These are phyloP conservation scores for Pseudocercospora musae DNA, from an alignment of 2,329 filamentous ascomycete genomes.

Conservation along the genomic window DNA sequence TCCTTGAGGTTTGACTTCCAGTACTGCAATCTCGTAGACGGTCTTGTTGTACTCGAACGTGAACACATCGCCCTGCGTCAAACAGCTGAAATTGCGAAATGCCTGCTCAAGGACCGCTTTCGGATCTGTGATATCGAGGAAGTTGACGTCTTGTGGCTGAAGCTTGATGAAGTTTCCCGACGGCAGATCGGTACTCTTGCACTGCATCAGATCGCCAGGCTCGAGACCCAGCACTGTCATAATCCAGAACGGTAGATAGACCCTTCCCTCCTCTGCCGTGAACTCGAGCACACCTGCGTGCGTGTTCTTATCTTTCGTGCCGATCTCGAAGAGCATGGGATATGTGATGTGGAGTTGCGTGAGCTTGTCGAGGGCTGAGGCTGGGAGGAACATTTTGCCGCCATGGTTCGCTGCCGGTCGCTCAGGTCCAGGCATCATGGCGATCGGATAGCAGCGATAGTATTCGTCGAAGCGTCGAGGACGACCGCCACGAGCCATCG, in stretches of 20 bases:
- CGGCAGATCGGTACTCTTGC: constrained; percentile 90
- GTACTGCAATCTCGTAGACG: constrained; percentile 84
- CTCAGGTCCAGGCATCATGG: constrained; percentile 89
- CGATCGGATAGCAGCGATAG: constrained; percentile 93
- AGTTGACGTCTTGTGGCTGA: constrained; percentile 87
- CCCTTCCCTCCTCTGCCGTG: constrained; percentile 92
- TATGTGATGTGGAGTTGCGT: constrained; percentile 95
- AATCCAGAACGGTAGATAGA: constrained; percentile 96
- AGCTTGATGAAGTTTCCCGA: constrained; percentile 92
- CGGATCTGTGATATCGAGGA: constrained; percentile 94
- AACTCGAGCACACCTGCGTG: constrained; percentile 97
- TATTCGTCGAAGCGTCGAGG: constrained; percentile 93
- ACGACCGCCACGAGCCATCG: constrained; percentile 49
- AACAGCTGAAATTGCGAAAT: constrained; percentile 90
- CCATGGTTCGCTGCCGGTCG: constrained; percentile 89
- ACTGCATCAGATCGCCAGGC: constrained; percentile 88
- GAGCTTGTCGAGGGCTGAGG: constrained; percentile 93
- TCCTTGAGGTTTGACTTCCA: constrained; percentile 86
- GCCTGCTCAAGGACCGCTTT: constrained; percentile 96
- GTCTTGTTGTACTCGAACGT: constrained; percentile 96
- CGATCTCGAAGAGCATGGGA: constrained; percentile 94
- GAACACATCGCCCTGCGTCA: constrained; percentile 92
- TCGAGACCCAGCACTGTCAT: constrained; percentile 90
- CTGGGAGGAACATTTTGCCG: constrained; percentile 96
- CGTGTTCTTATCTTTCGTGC: constrained; percentile 72